A percentile compares a stretch with the other conserved stretches of the same genome.
Conservation (phyloP, 176 grass and related monocot genomes). For the Bromus sterilis region DNA sequence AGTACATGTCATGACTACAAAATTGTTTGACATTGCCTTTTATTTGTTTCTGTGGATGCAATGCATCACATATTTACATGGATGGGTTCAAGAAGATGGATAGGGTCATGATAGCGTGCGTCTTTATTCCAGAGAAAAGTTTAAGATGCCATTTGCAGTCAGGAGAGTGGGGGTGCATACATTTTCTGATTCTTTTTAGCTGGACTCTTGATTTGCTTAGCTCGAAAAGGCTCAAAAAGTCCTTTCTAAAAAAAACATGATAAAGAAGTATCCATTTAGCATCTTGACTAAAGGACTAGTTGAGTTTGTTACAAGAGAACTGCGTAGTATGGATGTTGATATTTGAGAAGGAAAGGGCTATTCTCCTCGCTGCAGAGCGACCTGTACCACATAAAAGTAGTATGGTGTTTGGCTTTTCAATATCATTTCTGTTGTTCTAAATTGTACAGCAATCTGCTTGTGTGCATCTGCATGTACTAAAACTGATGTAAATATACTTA, state of each 20-base stretch:
- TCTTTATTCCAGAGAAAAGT: not conserved
- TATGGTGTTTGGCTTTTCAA: not conserved
- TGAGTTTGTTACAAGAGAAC: slow-evolving; percentile 8
- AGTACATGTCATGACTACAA: not conserved
- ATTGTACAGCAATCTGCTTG: not conserved
- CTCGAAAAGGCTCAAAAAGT: no score
- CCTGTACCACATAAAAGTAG: not conserved
- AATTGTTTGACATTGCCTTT: not conserved
- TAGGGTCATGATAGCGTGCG: not conserved
- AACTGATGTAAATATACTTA: slow-evolving; percentile 5
- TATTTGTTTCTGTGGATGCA: not conserved
- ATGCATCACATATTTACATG: not conserved
- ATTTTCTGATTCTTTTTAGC: not conserved
- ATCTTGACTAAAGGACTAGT: not conserved
- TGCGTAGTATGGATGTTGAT: not conserved
- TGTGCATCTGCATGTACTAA: not conserved
- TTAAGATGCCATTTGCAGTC: not conserved
- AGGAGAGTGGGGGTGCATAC: not conserved
- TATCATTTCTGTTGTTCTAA: not conserved
- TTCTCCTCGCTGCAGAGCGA: not conserved
- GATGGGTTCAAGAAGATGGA: not conserved
- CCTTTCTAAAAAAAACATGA: no score
- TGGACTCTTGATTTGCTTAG: not conserved
- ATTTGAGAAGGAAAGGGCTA: not conserved
- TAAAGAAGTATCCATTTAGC: not conserved